Base-by-base conservation (phyloP, 306 rosid genomes). In the Leucaena leucocephala region DNA sequence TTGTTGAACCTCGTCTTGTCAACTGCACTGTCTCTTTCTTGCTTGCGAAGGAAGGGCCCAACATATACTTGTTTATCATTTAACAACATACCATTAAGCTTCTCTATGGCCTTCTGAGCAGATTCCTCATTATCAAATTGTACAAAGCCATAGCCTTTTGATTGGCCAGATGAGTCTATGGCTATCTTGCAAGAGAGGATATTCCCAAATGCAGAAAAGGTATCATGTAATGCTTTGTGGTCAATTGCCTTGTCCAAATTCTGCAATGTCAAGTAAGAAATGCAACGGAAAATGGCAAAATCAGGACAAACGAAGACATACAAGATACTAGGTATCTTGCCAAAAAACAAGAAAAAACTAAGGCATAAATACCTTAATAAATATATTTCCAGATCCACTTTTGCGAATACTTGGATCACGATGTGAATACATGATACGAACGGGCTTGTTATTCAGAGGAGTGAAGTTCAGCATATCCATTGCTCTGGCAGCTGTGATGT, bases 1-100 rank as follows among this genome's bases (percentile, higher is more conserved):
- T 95, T 93, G 84, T 90, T 90, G 75, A 95, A 95, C 39, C 83
- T 91, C 1, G 82, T 79, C 80, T 88, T 93, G 72, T 91, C 97
- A 50, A 19, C 4, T 27, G 77, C 57, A 83, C 71, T 66, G 0
- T 95, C 99, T 72, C 99, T 86, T 84, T 95, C 99, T 85, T 93
- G 99, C 88, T 93, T 95, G 81, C 97, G 99, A 72, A 90, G 93
- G 86, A 95, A 95, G 77, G 99, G 99, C n/a, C 99, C 99, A 68
- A 95, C 99, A 87, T 58, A 95, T 55, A 95, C 98, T 88, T 91
- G 96, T 79, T 95, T 95, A 80, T 95, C 99, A 79, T 95, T 95
- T 70, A 95, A 59, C 81, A 95, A 87, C 99, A 95, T 95, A 9
- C 99, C 99, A 85, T 95, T 91, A 84, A 95, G 91, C 86, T 92